Evolutionary conservation across 2,329 filamentous ascomycete genomes (phyloP).

Genomic region (Dothidotthia symphoricarpi): DNA sequence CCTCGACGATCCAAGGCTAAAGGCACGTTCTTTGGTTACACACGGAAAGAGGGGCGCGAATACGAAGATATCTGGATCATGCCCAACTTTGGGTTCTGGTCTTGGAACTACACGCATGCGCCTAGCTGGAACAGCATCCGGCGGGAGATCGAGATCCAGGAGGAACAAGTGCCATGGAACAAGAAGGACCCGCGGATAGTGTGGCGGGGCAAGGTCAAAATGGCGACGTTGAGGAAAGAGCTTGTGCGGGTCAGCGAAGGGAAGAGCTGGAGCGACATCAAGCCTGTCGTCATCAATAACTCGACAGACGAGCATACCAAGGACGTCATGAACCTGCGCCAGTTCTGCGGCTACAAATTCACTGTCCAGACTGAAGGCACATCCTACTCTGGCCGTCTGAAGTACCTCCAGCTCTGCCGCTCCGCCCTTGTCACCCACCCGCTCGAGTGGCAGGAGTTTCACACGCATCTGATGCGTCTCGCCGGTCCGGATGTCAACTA

Average conservation of each 20-base stretch:
- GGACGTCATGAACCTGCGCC: constrained; percentile 35
- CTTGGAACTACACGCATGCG: constrained; percentile 38
- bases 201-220: constrained; percentile 37
- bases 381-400: constrained; percentile 55
- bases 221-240: constrained; percentile 31
- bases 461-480: constrained; percentile 35
- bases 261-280: constrained; percentile 35
- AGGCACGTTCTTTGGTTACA: constrained; percentile 33
- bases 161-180: constrained; percentile 23
- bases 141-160: constrained; percentile 25
- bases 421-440: constrained; percentile 36
- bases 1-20: constrained; percentile 29
- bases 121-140: constrained; percentile 38
- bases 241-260: constrained; percentile 30
- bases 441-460: constrained; percentile 37
- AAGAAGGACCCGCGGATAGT: constrained; percentile 34
- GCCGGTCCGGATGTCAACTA: constrained; percentile 33
- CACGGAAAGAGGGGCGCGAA: constrained; percentile 26
- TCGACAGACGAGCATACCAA: constrained; percentile 29
- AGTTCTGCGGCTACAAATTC: constrained; percentile 50
- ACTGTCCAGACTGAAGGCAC: constrained; percentile 55
- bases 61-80: constrained; percentile 38
- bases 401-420: constrained; percentile 54
- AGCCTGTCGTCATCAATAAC: constrained; percentile 37
- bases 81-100: constrained; percentile 39